phyloP scores from a whole-genome alignment of 305 asterid species.

The Petunia hybrid region DNA sequence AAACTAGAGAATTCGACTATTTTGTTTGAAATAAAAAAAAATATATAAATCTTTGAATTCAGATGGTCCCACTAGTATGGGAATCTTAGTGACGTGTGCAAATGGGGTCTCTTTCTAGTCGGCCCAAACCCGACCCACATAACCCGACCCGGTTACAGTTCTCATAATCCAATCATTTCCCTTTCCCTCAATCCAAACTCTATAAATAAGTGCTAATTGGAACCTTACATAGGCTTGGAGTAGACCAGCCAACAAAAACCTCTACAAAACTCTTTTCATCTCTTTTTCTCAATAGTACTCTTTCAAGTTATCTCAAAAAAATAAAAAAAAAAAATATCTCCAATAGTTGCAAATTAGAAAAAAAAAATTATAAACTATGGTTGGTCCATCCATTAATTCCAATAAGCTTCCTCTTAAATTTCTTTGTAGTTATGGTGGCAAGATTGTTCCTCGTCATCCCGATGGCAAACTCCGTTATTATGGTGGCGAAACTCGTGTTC shows the following conservation, averaged over 20 bases:
- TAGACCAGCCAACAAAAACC: constrained; percentile 38
- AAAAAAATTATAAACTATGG: constrained; percentile 45
- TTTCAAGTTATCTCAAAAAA: constrained; percentile 30
- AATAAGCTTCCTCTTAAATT: constrained; percentile 45
- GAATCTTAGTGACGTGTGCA: constrained; percentile 16
- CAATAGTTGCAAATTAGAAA: not conserved
- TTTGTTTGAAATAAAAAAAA: not conserved
- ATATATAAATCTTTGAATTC: not conserved
- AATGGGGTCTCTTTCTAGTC: constrained; percentile 22
- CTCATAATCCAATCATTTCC: not conserved
- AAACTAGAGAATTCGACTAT: not conserved
- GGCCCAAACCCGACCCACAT: not conserved
- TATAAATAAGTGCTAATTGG: constrained; percentile 52
- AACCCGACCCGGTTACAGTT: not conserved
- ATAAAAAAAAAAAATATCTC: constrained; percentile 10
- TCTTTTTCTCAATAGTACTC: not conserved
- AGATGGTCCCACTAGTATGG: constrained; percentile 31
- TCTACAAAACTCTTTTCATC: constrained; percentile 34
- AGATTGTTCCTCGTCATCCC: constrained; percentile 76
- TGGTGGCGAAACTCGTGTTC: constrained; percentile 89
- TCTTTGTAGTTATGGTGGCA: constrained; percentile 86
- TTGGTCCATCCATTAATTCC: constrained; percentile 42
- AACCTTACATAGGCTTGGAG: constrained; percentile 65
- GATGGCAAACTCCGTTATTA: constrained; percentile 88
- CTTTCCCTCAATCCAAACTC: constrained; percentile 24